These are phyloP conservation scores for Aspergillus latus DNA, from an alignment of 2,329 filamentous ascomycete genomes.

Conservation along the genomic window DNA sequence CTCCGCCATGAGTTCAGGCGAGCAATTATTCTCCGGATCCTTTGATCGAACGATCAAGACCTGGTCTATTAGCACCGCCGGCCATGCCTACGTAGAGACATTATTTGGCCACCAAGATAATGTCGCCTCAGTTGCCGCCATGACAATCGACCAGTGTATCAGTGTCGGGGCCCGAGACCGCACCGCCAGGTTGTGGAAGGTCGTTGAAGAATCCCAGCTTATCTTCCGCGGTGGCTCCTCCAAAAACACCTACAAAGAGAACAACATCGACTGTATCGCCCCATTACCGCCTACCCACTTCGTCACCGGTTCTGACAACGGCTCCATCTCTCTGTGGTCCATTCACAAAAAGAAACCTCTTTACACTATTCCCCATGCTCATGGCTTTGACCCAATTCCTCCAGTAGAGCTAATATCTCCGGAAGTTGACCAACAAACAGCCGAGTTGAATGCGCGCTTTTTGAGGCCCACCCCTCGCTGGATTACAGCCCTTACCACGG, in stretches of 20 bases:
- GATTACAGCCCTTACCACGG: slow-evolving; percentile 82
- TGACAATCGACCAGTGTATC: slow-evolving; percentile 83
- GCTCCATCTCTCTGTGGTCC: slow-evolving; percentile 81
- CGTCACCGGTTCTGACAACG: slow-evolving; percentile 91
- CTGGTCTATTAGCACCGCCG: slow-evolving; percentile 75
- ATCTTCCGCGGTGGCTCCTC: slow-evolving; percentile 80
- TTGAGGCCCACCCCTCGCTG: slow-evolving; percentile 70
- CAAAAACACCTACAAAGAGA: slow-evolving; percentile 61
- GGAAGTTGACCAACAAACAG: slow-evolving; percentile 63
- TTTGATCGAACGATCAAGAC: slow-evolving; percentile 93
- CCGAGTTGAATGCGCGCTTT: slow-evolving; percentile 43
- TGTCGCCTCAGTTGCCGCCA: slow-evolving; percentile 77
- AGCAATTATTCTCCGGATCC: slow-evolving; percentile 88
- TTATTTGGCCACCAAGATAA: slow-evolving; percentile 94
- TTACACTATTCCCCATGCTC: slow-evolving; percentile 73
- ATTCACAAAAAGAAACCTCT: slow-evolving; percentile 93
- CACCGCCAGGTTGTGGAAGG: slow-evolving; percentile 92
- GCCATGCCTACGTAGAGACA: slow-evolving; percentile 91
- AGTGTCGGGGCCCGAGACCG: slow-evolving; percentile 88
- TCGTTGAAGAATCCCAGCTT: slow-evolving; percentile 90
- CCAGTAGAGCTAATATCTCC: slow-evolving; percentile 69
- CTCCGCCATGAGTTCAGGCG: slow-evolving; percentile 53
- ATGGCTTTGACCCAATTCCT: slow-evolving; percentile 76
- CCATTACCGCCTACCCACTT: slow-evolving; percentile 90
- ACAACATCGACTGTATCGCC: slow-evolving; percentile 86